phyloP scores from a whole-genome alignment of 1,284 basidiomycete genomes.

The Rugosomyces carneus region DNA sequence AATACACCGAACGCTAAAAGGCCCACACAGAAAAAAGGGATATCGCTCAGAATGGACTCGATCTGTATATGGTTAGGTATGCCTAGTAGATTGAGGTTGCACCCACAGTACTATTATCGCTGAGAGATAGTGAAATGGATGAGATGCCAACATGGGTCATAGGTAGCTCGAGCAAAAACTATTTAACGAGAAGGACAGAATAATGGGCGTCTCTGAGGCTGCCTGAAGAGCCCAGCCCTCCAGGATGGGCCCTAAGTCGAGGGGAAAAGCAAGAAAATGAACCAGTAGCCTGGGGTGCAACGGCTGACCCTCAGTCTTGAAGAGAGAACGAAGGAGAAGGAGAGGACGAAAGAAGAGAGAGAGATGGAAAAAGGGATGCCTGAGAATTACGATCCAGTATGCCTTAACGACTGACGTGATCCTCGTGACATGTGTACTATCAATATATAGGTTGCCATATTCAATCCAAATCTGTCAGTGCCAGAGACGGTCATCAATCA shows the following conservation, averaged over 20 bases:
- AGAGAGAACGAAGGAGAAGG: neutral
- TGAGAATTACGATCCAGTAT: neutral
- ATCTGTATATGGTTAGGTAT: constrained; percentile 37
- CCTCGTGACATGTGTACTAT: neutral
- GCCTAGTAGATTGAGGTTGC: neutral
- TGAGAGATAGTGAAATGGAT: constrained; percentile 23
- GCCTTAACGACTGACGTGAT: constrained; percentile 3
- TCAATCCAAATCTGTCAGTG: neutral
- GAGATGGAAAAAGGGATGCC: neutral
- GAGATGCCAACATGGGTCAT: constrained; percentile 10
- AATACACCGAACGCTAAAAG: constrained; percentile 60
- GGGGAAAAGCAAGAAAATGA: neutral
- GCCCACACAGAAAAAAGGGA: constrained; percentile 64
- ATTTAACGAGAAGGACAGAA: neutral
- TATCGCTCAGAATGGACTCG: constrained; percentile 53
- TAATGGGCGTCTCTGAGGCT: neutral
- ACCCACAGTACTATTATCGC: constrained; percentile 29
- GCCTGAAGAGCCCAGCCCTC: neutral
- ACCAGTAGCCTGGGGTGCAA: constrained; percentile 5
- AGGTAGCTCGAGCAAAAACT: constrained; percentile 5
- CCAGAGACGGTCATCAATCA: neutral
- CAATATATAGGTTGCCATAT: neutral
- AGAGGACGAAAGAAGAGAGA: neutral
- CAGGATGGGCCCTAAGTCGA: neutral
- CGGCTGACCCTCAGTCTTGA: constrained; percentile 1